Percentiles rank a stretch among this genome's conserved stretches.
phyloP scores from a whole-genome alignment of 345 rosid species.

The Mercurialis annua region DNA sequence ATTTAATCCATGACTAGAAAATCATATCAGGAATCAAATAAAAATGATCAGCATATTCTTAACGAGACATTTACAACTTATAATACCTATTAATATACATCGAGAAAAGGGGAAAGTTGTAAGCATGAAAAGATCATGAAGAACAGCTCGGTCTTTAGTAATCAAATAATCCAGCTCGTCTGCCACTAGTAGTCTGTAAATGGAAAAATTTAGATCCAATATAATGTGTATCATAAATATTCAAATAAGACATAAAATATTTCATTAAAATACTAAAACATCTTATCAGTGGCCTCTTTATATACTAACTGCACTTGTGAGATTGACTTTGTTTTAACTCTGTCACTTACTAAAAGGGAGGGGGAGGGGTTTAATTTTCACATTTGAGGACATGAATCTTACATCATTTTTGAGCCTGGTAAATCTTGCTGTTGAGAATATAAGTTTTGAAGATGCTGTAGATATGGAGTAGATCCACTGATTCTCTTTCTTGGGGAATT shows the following conservation, averaged over 20 bases:
- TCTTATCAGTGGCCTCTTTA: neutral
- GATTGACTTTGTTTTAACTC: neutral
- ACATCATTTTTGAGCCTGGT: slow-evolving; percentile 62
- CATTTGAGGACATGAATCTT: slow-evolving; percentile 19
- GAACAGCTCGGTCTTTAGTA: slow-evolving; percentile 76
- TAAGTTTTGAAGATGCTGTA: slow-evolving; percentile 58
- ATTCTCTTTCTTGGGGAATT: slow-evolving; percentile 35
- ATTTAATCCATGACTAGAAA: neutral
- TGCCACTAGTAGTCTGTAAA: slow-evolving; percentile 66
- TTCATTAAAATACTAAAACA: neutral
- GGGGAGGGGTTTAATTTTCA: neutral
- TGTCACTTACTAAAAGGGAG: neutral
- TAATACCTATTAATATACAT: slow-evolving; percentile 75
- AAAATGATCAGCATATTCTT: neutral
- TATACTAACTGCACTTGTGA: neutral
- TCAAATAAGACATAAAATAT: neutral
- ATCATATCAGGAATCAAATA: too few relatives aligned
- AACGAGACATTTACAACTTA: neutral
- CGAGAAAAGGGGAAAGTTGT: slow-evolving; percentile 75
- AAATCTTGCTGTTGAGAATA: slow-evolving; percentile 55
- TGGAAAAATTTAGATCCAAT: neutral
- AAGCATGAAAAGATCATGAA: slow-evolving; percentile 92
- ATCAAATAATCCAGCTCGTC: slow-evolving; percentile 93
- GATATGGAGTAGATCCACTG: slow-evolving; percentile 41
- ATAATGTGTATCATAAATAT: neutral